These are phyloP conservation scores for Erythrobasidium hasegawianum DNA, from an alignment of 1,284 basidiomycete genomes.

Conservation along the genomic window DNA sequence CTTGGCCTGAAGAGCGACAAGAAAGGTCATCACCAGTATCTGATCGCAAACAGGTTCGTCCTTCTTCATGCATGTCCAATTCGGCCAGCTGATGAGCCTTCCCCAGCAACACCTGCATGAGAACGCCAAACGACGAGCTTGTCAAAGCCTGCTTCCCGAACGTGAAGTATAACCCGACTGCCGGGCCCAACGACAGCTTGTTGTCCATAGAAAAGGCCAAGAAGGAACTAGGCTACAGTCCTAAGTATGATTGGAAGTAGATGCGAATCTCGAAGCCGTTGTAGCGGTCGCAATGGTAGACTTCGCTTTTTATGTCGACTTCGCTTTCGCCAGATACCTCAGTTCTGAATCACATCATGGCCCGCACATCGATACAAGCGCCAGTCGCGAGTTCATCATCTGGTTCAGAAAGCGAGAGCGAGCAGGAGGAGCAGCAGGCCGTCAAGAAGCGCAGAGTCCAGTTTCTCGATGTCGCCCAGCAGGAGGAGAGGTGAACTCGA, in stretches of 20 bases:
- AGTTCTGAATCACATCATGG: too few species aligned
- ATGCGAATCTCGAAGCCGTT: neutral
- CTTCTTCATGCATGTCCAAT: neutral
- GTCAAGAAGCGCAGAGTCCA: constrained; percentile 23
- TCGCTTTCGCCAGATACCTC: too few species aligned
- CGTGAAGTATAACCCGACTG: constrained; percentile 44
- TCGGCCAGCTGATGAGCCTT: neutral
- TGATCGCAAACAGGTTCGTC: constrained; percentile 40
- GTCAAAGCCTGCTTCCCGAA: constrained; percentile 49
- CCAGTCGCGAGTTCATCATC: too few species aligned
- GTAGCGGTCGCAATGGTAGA: neutral
- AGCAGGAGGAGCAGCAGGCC: constrained; percentile 18
- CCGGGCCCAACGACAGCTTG: constrained; percentile 42
- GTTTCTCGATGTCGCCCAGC: constrained; percentile 18
- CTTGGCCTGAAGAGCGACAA: constrained; percentile 46
- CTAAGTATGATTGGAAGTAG: constrained; percentile 45
- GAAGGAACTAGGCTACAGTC: constrained; percentile 48
- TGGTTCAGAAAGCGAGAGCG: constrained; percentile 3
- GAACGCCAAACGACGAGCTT: constrained; percentile 47
- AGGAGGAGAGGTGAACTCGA: constrained; percentile 2
- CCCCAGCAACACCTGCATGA: constrained; percentile 49
- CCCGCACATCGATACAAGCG: too few species aligned
- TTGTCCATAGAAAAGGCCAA: constrained; percentile 50
- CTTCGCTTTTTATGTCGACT: neutral
- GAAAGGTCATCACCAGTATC: constrained; percentile 50